These are phyloP conservation scores for Colletotrichum tamarilloi DNA, from an alignment of 2,329 filamentous ascomycete species.

Conservation along the genomic window DNA sequence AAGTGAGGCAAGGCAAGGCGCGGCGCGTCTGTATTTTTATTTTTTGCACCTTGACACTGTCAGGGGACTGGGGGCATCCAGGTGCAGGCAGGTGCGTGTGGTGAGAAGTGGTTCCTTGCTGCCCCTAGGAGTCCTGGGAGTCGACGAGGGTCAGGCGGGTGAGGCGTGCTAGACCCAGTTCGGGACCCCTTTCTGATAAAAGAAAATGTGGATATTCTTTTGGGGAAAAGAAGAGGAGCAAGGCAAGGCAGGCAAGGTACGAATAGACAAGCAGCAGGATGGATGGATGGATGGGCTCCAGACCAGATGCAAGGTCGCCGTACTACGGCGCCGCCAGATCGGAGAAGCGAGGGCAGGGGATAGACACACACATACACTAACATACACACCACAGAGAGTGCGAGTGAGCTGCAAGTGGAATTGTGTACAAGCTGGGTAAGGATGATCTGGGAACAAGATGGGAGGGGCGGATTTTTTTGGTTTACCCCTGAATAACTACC, in stretches of 20 bases:
- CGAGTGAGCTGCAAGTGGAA: background rate
- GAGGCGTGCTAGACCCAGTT: conserved; percentile 60
- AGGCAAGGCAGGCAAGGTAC: background rate
- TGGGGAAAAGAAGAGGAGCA: conserved; percentile 6
- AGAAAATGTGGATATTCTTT: conserved; percentile 35
- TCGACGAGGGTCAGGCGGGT: conserved; percentile 59
- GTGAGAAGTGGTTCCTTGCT: conserved; percentile 12
- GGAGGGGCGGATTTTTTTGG: background rate
- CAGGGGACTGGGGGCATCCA: conserved; percentile 54
- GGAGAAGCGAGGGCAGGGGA: conserved; percentile 31
- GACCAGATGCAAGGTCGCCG: conserved; percentile 9
- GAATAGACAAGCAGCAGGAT: too few species aligned
- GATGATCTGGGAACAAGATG: conserved; percentile 19
- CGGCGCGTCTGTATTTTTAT: conserved; percentile 63
- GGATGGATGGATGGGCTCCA: conserved; percentile 3
- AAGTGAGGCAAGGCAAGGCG: conserved; percentile 45
- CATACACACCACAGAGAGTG: too few species aligned
- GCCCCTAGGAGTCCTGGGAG: conserved; percentile 46
- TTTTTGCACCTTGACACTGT: conserved; percentile 55
- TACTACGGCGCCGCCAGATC: conserved; percentile 37
- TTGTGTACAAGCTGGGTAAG: background rate
- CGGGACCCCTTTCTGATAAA: conserved; percentile 36
- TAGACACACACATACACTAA: background rate
- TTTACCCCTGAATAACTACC: conserved; percentile 48
- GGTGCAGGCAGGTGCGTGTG: conserved; percentile 44